Conservation (phyloP, 345 rosid genomes). For the Eutrema yunnanense region DNA sequence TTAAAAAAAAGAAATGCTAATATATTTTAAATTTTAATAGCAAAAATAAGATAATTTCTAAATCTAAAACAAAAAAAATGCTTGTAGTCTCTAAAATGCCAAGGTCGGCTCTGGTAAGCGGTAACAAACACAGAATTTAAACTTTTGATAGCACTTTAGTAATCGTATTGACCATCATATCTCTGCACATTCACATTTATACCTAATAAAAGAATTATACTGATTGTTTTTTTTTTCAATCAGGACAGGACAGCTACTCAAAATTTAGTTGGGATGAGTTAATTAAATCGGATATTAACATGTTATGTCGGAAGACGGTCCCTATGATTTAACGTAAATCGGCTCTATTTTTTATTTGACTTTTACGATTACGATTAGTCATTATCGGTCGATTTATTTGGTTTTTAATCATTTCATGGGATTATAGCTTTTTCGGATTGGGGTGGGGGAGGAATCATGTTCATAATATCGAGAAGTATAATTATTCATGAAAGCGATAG, state of each 20-base stretch:
- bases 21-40: too few species aligned
- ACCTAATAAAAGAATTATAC: not conserved
- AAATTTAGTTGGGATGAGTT: conserved; percentile 4
- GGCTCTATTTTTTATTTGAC: not conserved
- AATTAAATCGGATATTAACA: conserved; percentile 8
- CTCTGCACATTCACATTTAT: not conserved
- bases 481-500: conserved; percentile 17
- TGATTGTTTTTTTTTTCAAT: not conserved
- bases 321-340: not conserved
- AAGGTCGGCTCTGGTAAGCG: too few species aligned
- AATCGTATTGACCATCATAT: not conserved
- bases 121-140: not conserved
- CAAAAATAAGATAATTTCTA: too few species aligned
- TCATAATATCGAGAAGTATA: conserved; percentile 4
- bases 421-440: conserved; percentile 17
- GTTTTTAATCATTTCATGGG: not conserved
- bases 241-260: conserved; percentile 6
- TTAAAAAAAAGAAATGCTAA: too few species aligned
- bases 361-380: conserved; percentile 6
- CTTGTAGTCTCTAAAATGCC: too few species aligned
- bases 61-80: too few species aligned
- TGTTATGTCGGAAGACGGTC: conserved; percentile 22
- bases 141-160: not conserved
- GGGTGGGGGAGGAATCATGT: conserved; percentile 17
- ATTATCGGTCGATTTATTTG: conserved; percentile 3